These are phyloP conservation scores for Recurvomyces mirabilis DNA, from an alignment of 495 filamentous ascomycete genomes.

Conservation along the genomic window DNA sequence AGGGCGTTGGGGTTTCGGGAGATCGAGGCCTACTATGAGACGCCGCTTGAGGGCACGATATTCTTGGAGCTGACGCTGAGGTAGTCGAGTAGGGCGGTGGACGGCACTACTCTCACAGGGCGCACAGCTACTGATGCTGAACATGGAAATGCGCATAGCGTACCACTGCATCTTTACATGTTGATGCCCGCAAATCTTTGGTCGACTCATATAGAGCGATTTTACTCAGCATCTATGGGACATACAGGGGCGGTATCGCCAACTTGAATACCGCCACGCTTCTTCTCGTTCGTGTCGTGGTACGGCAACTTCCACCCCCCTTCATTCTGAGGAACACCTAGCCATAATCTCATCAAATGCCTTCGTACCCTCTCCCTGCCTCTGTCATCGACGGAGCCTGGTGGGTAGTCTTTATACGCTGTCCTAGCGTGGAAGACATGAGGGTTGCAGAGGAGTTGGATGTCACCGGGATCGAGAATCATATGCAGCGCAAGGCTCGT, in stretches of 20 bases:
- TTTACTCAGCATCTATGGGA: constrained; percentile 62
- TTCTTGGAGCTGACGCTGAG: constrained; percentile 24
- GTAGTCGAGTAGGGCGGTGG: no score
- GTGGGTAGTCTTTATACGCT: constrained; percentile 31
- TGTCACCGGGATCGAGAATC: constrained; percentile 34
- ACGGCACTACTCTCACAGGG: no score
- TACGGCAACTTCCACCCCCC: constrained; percentile 81
- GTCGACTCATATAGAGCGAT: no score
- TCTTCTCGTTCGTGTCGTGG: constrained; percentile 68
- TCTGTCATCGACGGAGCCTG: constrained; percentile 16
- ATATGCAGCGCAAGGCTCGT: constrained; percentile 29
- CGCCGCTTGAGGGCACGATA: constrained; percentile 38
- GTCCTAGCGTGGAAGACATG: constrained; percentile 32
- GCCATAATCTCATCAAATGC: constrained; percentile 71
- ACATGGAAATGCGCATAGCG: no score
- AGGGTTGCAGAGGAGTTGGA: constrained; percentile 30
- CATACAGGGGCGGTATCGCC: constrained; percentile 58
- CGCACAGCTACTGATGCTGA: no score
- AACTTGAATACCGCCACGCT: constrained; percentile 78
- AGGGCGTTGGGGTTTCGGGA: constrained; percentile 41
- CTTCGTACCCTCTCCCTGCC: constrained; percentile 22
- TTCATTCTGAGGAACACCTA: constrained; percentile 67
- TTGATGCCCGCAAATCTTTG: no score
- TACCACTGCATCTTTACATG: no score
- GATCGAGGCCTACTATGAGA: constrained; percentile 46